These are phyloP conservation scores for Talaromyces sp. DNA, from an alignment of 2,329 filamentous ascomycete species.

Conservation along the genomic window DNA sequence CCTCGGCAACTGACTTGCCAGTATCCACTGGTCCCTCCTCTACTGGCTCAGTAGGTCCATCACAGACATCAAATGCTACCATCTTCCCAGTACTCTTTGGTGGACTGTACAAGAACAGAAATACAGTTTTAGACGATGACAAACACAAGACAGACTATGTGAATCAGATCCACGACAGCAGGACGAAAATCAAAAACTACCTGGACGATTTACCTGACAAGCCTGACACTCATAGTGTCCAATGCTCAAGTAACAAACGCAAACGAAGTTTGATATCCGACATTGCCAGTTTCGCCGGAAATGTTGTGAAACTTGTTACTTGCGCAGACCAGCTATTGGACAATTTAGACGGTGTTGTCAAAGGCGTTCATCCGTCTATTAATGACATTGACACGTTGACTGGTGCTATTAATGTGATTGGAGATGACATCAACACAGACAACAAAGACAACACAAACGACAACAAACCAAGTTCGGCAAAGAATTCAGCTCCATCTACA, in stretches of 20 bases:
- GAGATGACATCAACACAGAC: not conserved
- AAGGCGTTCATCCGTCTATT: not conserved
- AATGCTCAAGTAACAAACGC: not conserved
- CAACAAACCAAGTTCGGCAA: not conserved
- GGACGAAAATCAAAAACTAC: not conserved
- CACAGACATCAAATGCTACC: not conserved
- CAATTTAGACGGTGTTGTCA: not conserved
- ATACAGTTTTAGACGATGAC: not conserved
- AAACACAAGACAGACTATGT: not conserved
- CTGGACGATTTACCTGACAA: not conserved
- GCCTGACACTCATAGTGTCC: not conserved
- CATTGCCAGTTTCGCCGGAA: not conserved
- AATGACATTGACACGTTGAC: not conserved
- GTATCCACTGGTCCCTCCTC: not conserved
- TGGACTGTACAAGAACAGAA: not conserved
- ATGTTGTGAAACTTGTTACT: not conserved
- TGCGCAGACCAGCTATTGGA: not conserved
- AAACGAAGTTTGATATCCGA: not conserved
- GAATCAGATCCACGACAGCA: not conserved
- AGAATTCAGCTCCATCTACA: not conserved
- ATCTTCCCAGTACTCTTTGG: not conserved
- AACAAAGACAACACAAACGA: not conserved
- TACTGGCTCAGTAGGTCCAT: not conserved
- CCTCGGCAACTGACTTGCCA: not conserved
- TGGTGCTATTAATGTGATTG: not conserved